Evolutionary conservation across 108 stramenopile species (phyloP).

Genomic region (Phaeodactylum tricornutum): DNA sequence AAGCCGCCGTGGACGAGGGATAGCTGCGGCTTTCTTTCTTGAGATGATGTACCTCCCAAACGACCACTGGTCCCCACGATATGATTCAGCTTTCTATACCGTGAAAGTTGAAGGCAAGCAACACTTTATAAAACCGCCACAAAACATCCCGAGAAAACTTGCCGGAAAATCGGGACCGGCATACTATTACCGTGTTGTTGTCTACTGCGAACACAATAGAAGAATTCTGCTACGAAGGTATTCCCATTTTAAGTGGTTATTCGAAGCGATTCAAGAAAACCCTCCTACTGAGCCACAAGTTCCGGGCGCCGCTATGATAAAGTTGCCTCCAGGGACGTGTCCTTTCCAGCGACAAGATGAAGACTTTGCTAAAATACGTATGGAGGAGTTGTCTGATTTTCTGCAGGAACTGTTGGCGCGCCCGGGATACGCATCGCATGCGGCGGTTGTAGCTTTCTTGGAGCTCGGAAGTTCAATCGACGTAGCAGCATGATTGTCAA

Average conservation of each 20-base stretch:
- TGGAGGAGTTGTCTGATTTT: conserved; percentile 28
- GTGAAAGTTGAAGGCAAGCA: not conserved
- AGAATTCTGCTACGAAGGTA: conserved; percentile 23
- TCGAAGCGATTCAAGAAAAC: conserved; percentile 7
- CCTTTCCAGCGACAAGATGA: conserved; percentile 25
- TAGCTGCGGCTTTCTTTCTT: too few species aligned
- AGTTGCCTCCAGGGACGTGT: conserved; percentile 21
- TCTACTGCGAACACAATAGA: conserved; percentile 18
- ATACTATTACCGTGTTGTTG: conserved; percentile 33
- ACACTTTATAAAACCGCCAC: conserved; percentile 1
- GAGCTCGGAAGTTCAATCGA: conserved; percentile 13
- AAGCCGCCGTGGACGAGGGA: too few species aligned
- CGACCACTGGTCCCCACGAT: conserved; percentile 36
- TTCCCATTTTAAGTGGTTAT: conserved; percentile 30
- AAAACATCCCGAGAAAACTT: not conserved
- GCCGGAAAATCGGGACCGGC: conserved; percentile 18
- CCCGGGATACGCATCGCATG: conserved; percentile 18
- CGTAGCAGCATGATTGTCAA: too few species aligned
- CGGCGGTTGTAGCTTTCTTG: conserved; percentile 23
- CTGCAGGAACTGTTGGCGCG: conserved; percentile 18
- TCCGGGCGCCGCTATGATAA: conserved; percentile 1
- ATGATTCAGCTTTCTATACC: conserved; percentile 24
- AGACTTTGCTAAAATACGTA: conserved; percentile 24
- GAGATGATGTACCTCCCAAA: conserved; percentile 19
- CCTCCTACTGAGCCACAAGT: conserved; percentile 1